phyloP scores from a whole-genome alignment of 371 early-diverging fungal species.

The Mortierella sp. region DNA sequence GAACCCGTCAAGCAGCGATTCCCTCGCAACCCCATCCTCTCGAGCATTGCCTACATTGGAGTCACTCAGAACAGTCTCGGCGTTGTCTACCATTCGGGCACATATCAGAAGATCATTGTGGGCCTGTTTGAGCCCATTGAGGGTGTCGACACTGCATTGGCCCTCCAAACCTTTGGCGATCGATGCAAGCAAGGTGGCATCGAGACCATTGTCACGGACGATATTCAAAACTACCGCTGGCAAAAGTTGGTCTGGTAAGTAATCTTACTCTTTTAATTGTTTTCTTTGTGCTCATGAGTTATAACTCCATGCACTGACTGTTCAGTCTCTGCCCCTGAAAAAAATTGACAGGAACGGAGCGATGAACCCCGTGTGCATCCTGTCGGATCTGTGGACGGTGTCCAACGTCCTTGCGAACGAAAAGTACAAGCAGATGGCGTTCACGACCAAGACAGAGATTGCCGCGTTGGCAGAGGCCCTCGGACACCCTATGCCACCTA shows the following conservation, averaged over 20 bases:
- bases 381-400: constrained; percentile 75
- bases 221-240: constrained; percentile 84
- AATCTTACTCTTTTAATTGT: neutral
- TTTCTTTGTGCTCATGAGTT: neutral
- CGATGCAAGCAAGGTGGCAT: constrained; percentile 65
- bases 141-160: constrained; percentile 31
- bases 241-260: constrained; percentile 85
- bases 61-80: constrained; percentile 76
- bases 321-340: neutral
- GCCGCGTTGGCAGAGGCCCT: constrained; percentile 65
- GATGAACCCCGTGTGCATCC: constrained; percentile 81
- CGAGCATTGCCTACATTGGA: constrained; percentile 83
- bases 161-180: constrained; percentile 20
- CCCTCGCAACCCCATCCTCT: constrained; percentile 77
- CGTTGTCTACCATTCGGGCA: constrained; percentile 64
- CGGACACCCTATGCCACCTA: constrained; percentile 62
- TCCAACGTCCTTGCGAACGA: constrained; percentile 69
- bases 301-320: neutral
- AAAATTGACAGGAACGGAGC: constrained; percentile 72
- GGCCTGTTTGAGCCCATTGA: constrained; percentile 58
- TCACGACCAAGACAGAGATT: constrained; percentile 74
- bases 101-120: constrained; percentile 46
- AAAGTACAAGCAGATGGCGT: constrained; percentile 63
- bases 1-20: constrained; percentile 70
- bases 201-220: constrained; percentile 61